Conservation (phyloP, 495 filamentous ascomycete genomes). For the Penicillium malachiteum region DNA sequence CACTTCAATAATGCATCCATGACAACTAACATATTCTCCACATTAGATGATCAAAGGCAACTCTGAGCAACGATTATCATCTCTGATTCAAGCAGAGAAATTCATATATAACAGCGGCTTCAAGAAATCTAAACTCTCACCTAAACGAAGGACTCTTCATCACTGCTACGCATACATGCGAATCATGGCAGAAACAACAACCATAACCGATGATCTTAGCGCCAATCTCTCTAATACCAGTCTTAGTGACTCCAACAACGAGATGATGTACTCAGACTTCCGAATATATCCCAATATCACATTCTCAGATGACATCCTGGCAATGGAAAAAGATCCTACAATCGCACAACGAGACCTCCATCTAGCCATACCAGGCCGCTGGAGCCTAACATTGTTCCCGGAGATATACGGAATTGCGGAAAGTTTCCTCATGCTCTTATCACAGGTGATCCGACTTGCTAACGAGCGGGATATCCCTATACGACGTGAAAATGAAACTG, state of each 20-base stretch:
- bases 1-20: neutral
- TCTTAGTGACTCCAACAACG: neutral
- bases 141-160: constrained; percentile 20
- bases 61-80: constrained; percentile 9
- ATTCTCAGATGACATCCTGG: constrained; percentile 16
- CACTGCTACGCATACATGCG: constrained; percentile 29
- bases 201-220: constrained; percentile 7
- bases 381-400: constrained; percentile 22
- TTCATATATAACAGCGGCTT: constrained; percentile 20
- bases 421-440: constrained; percentile 23
- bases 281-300: constrained; percentile 11
- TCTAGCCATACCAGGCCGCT: constrained; percentile 21
- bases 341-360: constrained; percentile 24
- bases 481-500: neutral
- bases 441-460: constrained; percentile 22
- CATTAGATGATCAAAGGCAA: constrained; percentile 23
- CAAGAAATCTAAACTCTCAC: constrained; percentile 12
- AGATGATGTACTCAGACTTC: constrained; percentile 9
- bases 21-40: neutral
- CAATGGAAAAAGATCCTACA: constrained; percentile 19
- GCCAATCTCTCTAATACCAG: neutral
- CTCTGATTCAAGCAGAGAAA: constrained; percentile 18
- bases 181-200: constrained; percentile 27
- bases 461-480: constrained; percentile 25
- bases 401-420: constrained; percentile 23